Base-by-base conservation (phyloP, 2,329 filamentous ascomycete species). In the Alternaria brassicicola region DNA sequence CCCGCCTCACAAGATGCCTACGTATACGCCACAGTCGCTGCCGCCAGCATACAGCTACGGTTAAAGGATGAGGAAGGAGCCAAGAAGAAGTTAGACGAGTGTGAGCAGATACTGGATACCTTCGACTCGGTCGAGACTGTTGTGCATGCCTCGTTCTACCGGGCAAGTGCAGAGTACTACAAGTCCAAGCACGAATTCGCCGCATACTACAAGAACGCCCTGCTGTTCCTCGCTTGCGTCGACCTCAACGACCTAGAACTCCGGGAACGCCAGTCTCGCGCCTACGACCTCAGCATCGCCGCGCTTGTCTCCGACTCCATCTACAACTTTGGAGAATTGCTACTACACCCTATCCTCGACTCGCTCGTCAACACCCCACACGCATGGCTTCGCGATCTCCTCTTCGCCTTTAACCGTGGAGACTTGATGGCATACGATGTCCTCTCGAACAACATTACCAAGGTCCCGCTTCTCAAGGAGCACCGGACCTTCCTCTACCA, bases 301-400 rank as follows among this genome's bases (percentile, higher is more conserved):
- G 95, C 95, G 9, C 85, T 99, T 8, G 91, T 97, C 36, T 97
- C 93, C 49, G 91, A 94, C 73, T 92, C 88, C 71, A 99, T 98
- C 81, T 98, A 99, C 87, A 99, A 99, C 83, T 99, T 99, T 71
- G 95, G 95, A 78, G 95, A 99, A 83, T 89, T 99, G n/a, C 87
- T 99, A 30, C 86, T 99, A 67, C 95, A 99, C 78, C 95, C 95
- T 3, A 96, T 99, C 74, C 88, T 99, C 63, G 91, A 97, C 74
- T 89, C 90, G 19, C 86, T 99, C 51, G 84, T 84, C 72, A 87
- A 89, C 69, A 88, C 89, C 23, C 85, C 89, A 39, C 87, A 96
- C 76, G 84, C 88, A 50, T 99, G 95, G 95, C 86, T 99, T 64
- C 91, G 93, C 63, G 91, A 97, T 41, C 88, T 99, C n/a, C 88